Base-by-base conservation (phyloP, 805 yeast genomes). In the Saccharomycopsis sp. region DNA sequence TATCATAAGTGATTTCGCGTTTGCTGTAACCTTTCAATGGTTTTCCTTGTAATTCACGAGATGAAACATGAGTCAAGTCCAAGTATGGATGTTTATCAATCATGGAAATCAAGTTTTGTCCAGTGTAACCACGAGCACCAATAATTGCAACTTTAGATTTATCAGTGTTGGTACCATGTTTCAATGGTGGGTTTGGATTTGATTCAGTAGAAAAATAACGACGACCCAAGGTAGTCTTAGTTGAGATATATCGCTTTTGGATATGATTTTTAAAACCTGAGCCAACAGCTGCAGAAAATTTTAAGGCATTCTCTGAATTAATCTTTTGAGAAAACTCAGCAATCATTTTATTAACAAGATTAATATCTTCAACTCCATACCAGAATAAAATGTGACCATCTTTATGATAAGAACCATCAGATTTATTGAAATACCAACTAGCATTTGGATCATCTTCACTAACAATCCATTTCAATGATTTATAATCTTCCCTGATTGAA, bases 121-220 rank as follows among this genome's bases (percentile, higher is more conserved):
- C 99, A 16, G 97, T 90, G 67, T 75, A 87, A 24, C 99, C 99
- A 67, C 99, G 82, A 34, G 99, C 99, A 55, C 99, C 99, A 60
- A 93, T 90, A 56, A 93, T 74, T 1, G 96, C 98, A 39, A 93
- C 88, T 54, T 77, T 78, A 19, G 94, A 72, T 50, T 72, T 72
- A 34, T 71, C 62, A 32, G 72, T 71, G 68, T 80, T 84, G 74
- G 45, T 60, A 31, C 87, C 90, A 43, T 72, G 70, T 42, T 73
- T 70, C 37, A 76, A 59, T 9, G 95, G 95, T 11, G 89, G 86
- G 61, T 79, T 80, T 42, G 86, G 85, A 61, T 79, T 80, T 37
- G 68, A 58, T 46, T 57, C 56, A 22, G 72, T 62, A 20, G 71
- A 60, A 51, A 60, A 57, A 65, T 48, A 52, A 54, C 63, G 7